These are phyloP conservation scores for Termitomyces sp. DNA, from an alignment of 768 basidiomycete genomes.

Conservation along the genomic window DNA sequence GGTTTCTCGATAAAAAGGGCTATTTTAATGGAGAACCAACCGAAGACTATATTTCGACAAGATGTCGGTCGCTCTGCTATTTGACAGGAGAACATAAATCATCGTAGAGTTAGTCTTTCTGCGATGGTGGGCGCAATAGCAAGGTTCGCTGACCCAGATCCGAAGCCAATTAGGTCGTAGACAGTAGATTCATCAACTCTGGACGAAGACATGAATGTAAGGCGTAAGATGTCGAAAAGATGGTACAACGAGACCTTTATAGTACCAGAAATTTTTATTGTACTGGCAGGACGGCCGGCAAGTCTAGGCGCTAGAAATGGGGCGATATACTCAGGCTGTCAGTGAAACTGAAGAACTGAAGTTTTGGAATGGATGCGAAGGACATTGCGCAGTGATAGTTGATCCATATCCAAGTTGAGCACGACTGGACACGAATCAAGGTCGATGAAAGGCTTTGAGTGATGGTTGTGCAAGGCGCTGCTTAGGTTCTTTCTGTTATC, in stretches of 20 bases:
- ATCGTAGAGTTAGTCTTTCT: slow-evolving; percentile 31
- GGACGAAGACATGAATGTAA: slow-evolving; percentile 9
- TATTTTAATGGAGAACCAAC: slow-evolving; percentile 19
- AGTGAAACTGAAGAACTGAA: no score
- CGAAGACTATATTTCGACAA: slow-evolving; percentile 7
- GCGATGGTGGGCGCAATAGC: slow-evolving; percentile 46
- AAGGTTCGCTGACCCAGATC: slow-evolving; percentile 52
- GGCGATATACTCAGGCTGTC: background rate
- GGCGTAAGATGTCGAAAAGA: background rate
- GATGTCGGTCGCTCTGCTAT: slow-evolving; percentile 1
- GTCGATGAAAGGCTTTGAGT: no score
- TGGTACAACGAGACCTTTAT: background rate
- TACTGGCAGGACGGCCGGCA: background rate
- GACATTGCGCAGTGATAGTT: slow-evolving; percentile 9
- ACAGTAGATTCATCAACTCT: slow-evolving; percentile 14
- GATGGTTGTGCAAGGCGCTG: no score
- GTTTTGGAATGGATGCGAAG: background rate
- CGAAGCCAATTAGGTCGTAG: slow-evolving; percentile 47
- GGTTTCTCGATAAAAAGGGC: slow-evolving; percentile 47
- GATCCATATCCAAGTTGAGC: background rate
- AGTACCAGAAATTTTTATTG: no score
- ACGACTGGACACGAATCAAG: no score
- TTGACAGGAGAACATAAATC: background rate
- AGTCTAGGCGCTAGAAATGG: background rate
- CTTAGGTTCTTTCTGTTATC: background rate